Percentiles rank a stretch among this genome's conserved stretches.
These are phyloP conservation scores for Pholiota microspora DNA, from an alignment of 768 basidiomycete genomes.

Conservation along the genomic window DNA sequence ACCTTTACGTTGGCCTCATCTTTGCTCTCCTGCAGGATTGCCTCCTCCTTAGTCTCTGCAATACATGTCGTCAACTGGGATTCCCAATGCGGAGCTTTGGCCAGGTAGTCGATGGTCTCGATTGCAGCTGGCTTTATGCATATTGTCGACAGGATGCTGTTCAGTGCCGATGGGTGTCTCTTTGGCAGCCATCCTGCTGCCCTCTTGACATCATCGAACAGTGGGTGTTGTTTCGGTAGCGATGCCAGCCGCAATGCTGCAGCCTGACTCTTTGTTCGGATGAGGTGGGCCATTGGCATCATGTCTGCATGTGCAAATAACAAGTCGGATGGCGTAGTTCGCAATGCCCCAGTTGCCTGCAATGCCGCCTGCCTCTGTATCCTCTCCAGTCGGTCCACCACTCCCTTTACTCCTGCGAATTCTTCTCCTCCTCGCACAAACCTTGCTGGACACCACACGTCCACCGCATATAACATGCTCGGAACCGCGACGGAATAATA, in stretches of 20 bases:
- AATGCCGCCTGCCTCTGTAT: slow-evolving; percentile 12
- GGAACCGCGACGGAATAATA: no score
- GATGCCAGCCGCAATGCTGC: slow-evolving; percentile 19
- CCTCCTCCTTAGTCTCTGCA: no score
- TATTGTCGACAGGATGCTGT: not conserved
- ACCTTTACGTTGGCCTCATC: slow-evolving; percentile 13
- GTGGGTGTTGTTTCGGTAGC: slow-evolving; percentile 20
- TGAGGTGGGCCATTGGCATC: slow-evolving; percentile 9
- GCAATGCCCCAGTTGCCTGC: slow-evolving; percentile 12
- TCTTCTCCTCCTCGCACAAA: not conserved
- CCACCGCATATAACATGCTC: slow-evolving; percentile 29
- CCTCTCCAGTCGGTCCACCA: slow-evolving; percentile 3
- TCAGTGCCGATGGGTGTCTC: slow-evolving; percentile 3
- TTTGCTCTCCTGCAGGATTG: slow-evolving; percentile 3
- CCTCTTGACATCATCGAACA: slow-evolving; percentile 5
- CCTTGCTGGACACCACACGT: slow-evolving; percentile 21
- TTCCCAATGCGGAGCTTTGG: no score
- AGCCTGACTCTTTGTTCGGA: slow-evolving; percentile 4
- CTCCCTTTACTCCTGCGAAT: slow-evolving; percentile 1
- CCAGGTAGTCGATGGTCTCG: slow-evolving; percentile 1
- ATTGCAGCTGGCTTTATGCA: no score
- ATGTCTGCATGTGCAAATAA: no score
- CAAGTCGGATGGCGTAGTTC: no score
- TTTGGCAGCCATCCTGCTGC: not conserved
- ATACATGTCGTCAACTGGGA: slow-evolving; percentile 2